Evolutionary conservation across 495 filamentous ascomycete genomes (phyloP).

Genomic region (Penicillium arizonense): DNA sequence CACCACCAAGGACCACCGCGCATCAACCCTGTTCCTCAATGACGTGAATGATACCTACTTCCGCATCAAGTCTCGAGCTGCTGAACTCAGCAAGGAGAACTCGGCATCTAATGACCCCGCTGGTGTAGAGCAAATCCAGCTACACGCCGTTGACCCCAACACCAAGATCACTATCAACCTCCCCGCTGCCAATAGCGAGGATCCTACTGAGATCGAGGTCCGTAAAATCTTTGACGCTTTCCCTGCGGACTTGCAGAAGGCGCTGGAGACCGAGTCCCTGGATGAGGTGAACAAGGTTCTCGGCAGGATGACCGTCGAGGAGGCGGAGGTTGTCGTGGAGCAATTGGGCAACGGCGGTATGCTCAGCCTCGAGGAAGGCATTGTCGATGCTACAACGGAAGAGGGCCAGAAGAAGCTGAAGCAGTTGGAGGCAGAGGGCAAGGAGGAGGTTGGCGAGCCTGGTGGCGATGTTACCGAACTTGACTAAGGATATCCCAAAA

Average conservation of each 20-base stretch:
- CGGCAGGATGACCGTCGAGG: constrained; percentile 87
- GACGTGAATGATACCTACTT: constrained; percentile 86
- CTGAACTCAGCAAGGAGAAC: constrained; percentile 69
- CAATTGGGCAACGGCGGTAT: constrained; percentile 84
- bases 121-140: constrained; percentile 94
- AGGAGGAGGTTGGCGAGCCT: constrained; percentile 39
- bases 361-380: constrained; percentile 85
- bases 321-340: constrained; percentile 88
- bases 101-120: constrained; percentile 63
- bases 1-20: constrained; percentile 87
- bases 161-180: constrained; percentile 90
- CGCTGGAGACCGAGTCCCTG: constrained; percentile 78
- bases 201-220: constrained; percentile 61
- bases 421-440: constrained; percentile 67
- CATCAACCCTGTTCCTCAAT: constrained; percentile 85
- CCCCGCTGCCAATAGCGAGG: constrained; percentile 57
- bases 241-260: constrained; percentile 72
- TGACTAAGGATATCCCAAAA: constrained; percentile 29
- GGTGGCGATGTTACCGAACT: constrained; percentile 41
- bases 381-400: constrained; percentile 94
- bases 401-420: constrained; percentile 78
- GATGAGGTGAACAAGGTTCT: constrained; percentile 96
- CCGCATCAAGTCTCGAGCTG: constrained; percentile 72
- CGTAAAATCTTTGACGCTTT: constrained; percentile 83
- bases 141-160: constrained; percentile 92